Conservation (phyloP, 23 red algal species). For the Gracilaria caudata region DNA sequence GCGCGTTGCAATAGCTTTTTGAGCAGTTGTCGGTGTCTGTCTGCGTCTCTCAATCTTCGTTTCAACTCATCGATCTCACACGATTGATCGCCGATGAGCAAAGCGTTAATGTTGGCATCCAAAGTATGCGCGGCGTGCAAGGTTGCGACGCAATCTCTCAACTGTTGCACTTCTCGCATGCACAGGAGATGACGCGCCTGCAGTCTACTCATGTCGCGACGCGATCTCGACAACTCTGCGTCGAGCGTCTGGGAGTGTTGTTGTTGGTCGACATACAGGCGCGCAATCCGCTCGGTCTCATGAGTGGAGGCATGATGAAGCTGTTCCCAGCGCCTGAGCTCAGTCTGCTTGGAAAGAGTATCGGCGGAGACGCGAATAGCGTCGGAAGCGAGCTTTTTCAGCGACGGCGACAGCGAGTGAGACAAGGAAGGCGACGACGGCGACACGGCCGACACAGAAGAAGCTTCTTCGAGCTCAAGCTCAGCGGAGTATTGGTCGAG, state of each 20-base stretch:
- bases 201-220: slow-evolving; percentile 12
- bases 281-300: background rate
- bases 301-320: slow-evolving; percentile 13
- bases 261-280: slow-evolving; percentile 6
- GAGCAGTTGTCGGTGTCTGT: slow-evolving; percentile 28
- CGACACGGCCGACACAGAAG: background rate
- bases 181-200: slow-evolving; percentile 26
- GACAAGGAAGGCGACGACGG: background rate
- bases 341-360: slow-evolving; percentile 10
- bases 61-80: slow-evolving; percentile 48
- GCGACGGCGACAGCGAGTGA: background rate
- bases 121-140: slow-evolving; percentile 32
- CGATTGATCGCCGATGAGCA: slow-evolving; percentile 42
- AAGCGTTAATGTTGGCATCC: slow-evolving; percentile 36
- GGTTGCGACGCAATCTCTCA: slow-evolving; percentile 56
- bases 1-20: slow-evolving; percentile 37
- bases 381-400: slow-evolving; percentile 4
- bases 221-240: background rate
- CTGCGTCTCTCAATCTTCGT: slow-evolving; percentile 11
- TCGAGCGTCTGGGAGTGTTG: background rate
- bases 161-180: slow-evolving; percentile 14
- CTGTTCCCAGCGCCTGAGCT: slow-evolving; percentile 17
- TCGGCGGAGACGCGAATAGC: slow-evolving; percentile 21
- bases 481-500: slow-evolving; percentile 10
- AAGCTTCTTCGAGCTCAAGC: slow-evolving; percentile 22